Percentiles rank a stretch among this genome's conserved stretches.
phyloP scores from a whole-genome alignment of 116 monocot species.

The Papilionanthe hybrid region DNA sequence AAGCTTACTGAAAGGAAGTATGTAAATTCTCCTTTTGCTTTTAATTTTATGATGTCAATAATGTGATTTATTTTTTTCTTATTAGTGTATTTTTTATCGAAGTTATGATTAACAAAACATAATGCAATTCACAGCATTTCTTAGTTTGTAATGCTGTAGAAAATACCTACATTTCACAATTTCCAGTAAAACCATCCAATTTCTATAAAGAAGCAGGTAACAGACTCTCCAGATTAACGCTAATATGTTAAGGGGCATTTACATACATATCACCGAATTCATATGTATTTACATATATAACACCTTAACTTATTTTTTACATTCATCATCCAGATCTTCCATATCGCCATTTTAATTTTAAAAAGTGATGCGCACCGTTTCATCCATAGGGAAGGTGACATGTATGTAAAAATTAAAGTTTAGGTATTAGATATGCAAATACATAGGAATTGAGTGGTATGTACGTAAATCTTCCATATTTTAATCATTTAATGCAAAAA shows the following conservation, averaged over 20 bases:
- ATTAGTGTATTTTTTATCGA: background rate
- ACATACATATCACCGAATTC: too few species aligned
- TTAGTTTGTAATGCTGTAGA: background rate
- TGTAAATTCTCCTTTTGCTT: slow-evolving; percentile 3
- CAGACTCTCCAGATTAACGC: background rate
- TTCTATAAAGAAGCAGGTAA: background rate
- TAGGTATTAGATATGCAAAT: too few species aligned
- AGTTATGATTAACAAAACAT: background rate
- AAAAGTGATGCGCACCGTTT: too few species aligned
- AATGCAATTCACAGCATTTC: background rate
- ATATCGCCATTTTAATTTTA: too few species aligned
- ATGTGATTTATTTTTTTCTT: background rate
- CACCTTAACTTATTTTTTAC: too few species aligned
- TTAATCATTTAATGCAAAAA: too few species aligned
- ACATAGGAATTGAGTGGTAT: too few species aligned
- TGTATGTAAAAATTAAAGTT: too few species aligned
- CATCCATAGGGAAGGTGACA: too few species aligned
- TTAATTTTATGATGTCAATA: background rate
- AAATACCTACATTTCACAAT: background rate
- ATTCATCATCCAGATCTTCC: too few species aligned
- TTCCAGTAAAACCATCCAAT: background rate
- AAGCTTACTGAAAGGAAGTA: slow-evolving; percentile 88
- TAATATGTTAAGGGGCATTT: background rate
- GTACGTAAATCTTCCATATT: too few species aligned
- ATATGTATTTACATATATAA: too few species aligned